Percentiles rank a stretch among this genome's conserved stretches.
Evolutionary conservation across 1,139 yeast genomes (phyloP).

Genomic region (Yamadazyma trypodendri): DNA sequence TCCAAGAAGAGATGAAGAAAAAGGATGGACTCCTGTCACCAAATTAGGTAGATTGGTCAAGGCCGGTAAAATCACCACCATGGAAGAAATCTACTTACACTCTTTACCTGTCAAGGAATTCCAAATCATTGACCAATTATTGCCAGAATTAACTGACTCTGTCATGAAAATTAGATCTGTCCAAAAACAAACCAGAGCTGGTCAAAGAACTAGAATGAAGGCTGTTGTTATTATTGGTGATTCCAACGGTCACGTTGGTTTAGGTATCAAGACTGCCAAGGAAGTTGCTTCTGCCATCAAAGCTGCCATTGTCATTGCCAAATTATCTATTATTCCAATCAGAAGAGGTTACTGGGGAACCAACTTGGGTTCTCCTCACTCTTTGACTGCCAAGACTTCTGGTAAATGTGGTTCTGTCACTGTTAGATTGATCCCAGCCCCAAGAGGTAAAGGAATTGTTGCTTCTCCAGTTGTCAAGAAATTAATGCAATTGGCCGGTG

Average conservation of each 20-base stretch:
- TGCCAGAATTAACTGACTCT: slow-evolving; percentile 96
- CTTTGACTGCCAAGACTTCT: slow-evolving; percentile 95
- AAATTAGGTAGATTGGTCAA: slow-evolving; percentile 99
- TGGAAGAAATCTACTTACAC: slow-evolving; percentile 99
- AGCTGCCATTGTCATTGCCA: slow-evolving; percentile 99
- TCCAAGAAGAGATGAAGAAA: slow-evolving; percentile 85
- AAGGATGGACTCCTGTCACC: slow-evolving; percentile 99
- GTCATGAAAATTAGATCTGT: slow-evolving; percentile 99
- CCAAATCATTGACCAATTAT: slow-evolving; percentile 96
- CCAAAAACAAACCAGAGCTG: slow-evolving; percentile 99
- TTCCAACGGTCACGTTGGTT: slow-evolving; percentile 99
- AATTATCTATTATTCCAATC: slow-evolving; percentile 97
- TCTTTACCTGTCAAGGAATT: slow-evolving; percentile 99
- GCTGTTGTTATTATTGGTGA: slow-evolving; percentile 99
- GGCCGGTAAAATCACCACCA: slow-evolving; percentile 95
- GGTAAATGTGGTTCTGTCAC: slow-evolving; percentile 99
- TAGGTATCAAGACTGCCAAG: slow-evolving; percentile 99
- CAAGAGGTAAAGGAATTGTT: slow-evolving; percentile 99
- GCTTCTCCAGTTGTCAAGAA: slow-evolving; percentile 99
- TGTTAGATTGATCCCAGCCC: slow-evolving; percentile 99
- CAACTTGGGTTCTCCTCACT: slow-evolving; percentile 99
- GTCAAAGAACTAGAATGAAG: slow-evolving; percentile 99
- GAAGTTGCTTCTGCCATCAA: slow-evolving; percentile 99
- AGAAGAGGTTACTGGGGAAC: slow-evolving; percentile 99
- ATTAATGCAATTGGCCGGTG: slow-evolving; percentile 99